phyloP scores from a whole-genome alignment of 2,329 filamentous ascomycete genomes.

The Cladobotryum mycophilum region DNA sequence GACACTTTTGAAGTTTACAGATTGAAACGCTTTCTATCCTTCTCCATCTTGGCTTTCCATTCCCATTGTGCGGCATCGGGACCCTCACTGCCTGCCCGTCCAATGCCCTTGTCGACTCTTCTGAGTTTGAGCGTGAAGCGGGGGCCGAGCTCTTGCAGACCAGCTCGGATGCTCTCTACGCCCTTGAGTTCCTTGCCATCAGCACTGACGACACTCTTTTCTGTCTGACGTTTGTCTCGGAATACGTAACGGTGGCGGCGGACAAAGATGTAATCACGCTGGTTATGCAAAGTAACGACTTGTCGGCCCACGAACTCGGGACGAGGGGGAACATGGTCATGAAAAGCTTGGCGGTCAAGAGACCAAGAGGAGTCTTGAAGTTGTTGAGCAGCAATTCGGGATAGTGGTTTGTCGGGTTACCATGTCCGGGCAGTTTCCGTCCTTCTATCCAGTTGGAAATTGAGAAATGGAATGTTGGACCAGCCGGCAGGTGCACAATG shows the following conservation, averaged over 20 bases:
- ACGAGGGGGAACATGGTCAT: slow-evolving; percentile 54
- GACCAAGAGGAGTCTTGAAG: slow-evolving; percentile 86
- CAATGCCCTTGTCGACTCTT: slow-evolving; percentile 84
- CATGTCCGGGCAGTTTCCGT: slow-evolving; percentile 82
- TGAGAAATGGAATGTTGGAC: slow-evolving; percentile 88
- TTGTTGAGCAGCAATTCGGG: slow-evolving; percentile 89
- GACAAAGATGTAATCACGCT: slow-evolving; percentile 94
- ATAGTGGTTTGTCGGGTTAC: slow-evolving; percentile 79
- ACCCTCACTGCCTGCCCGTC: slow-evolving; percentile 59
- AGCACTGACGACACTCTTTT: slow-evolving; percentile 76
- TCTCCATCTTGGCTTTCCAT: slow-evolving; percentile 95
- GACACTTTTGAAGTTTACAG: slow-evolving; percentile 45
- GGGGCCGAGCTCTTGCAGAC: slow-evolving; percentile 84
- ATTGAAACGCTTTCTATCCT: slow-evolving; percentile 87
- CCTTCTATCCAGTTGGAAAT: slow-evolving; percentile 89
- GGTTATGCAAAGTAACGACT: slow-evolving; percentile 88
- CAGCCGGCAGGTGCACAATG: slow-evolving; percentile 73
- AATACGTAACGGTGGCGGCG: slow-evolving; percentile 88
- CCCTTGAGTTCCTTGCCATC: slow-evolving; percentile 82
- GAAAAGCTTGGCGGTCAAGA: slow-evolving; percentile 82
- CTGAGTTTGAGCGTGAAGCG: slow-evolving; percentile 72
- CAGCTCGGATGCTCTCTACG: slow-evolving; percentile 77
- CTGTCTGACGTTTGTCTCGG: slow-evolving; percentile 76
- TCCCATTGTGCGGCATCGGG: slow-evolving; percentile 82
- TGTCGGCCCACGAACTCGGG: slow-evolving; percentile 83